Conservation (phyloP, 495 filamentous ascomycete species). For the Aspergillus panamensis region DNA sequence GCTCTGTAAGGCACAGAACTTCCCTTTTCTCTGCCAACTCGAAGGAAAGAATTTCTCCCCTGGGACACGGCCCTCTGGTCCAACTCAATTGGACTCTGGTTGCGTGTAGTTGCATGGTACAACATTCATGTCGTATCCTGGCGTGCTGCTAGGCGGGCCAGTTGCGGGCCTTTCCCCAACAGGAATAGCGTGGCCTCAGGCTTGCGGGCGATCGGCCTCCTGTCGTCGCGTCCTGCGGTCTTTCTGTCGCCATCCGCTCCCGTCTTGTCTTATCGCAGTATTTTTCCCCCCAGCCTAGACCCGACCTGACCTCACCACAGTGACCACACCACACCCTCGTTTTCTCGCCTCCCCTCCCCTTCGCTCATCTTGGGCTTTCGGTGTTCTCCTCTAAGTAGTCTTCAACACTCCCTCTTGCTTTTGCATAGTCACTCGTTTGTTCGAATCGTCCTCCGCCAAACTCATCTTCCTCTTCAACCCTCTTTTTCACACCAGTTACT, state of each 20-base stretch:
- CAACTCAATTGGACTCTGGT: not conserved
- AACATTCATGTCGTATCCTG: not conserved
- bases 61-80: not conserved
- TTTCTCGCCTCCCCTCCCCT: not conserved
- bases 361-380: not conserved
- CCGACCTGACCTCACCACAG: constrained; percentile 10
- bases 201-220: constrained; percentile 9
- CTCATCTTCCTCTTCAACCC: not conserved
- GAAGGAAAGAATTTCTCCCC: not conserved
- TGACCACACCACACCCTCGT: constrained; percentile 3
- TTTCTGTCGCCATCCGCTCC: constrained; percentile 24
- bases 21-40: not conserved
- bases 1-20: not conserved
- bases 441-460: not conserved
- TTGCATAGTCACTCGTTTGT: constrained; percentile 16
- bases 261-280: constrained; percentile 25
- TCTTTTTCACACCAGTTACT: not conserved
- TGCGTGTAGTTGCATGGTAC: not conserved
- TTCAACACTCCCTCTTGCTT: not conserved
- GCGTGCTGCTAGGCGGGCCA: not conserved
- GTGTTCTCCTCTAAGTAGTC: not conserved
- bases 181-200: constrained; percentile 12
- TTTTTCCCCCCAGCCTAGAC: constrained; percentile 1
- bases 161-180: constrained; percentile 2
- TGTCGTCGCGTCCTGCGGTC: constrained; percentile 16